Conservation (phyloP, 352 stramenopile species). For the Phytophthora hybrid region DNA sequence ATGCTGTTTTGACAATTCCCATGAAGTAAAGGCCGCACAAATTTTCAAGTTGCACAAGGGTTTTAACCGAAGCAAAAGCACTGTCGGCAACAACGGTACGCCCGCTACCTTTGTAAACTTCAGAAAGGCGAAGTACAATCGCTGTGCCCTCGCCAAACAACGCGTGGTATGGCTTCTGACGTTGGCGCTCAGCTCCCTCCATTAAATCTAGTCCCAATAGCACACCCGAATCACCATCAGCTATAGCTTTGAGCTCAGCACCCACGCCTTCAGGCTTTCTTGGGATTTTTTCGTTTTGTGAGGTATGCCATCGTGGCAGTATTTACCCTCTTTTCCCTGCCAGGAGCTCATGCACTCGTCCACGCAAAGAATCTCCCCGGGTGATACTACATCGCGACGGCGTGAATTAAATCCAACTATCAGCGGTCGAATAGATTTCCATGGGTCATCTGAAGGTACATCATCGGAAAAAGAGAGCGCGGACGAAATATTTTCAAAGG, state of each 20-base stretch:
- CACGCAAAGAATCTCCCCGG: constrained; percentile 13
- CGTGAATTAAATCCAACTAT: constrained; percentile 3
- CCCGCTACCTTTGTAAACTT: constrained; percentile 5
- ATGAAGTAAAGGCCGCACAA: neutral
- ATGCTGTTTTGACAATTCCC: constrained; percentile 1
- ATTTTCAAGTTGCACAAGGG: neutral
- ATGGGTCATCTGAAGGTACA: constrained; percentile 3
- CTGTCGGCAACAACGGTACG: constrained; percentile 11
- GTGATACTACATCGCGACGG: constrained; percentile 1
- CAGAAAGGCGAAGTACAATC: neutral
- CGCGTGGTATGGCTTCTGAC: neutral
- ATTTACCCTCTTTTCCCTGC: constrained; percentile 10
- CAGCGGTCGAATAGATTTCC: constrained; percentile 8
- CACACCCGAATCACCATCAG: constrained; percentile 11
- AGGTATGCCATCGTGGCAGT: constrained; percentile 11
- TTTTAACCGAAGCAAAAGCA: constrained; percentile 9
- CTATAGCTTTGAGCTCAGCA: constrained; percentile 8
- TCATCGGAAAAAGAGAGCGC: constrained; percentile 1
- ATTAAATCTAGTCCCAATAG: neutral
- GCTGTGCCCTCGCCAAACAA: constrained; percentile 3
- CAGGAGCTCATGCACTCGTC: constrained; percentile 13
- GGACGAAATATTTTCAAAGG: constrained; percentile 5
- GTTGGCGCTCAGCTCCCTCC: neutral
- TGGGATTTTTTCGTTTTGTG: constrained; percentile 14
- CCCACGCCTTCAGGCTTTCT: constrained; percentile 8